Conservation (phyloP, 2,329 filamentous ascomycete species). For the Fusarium veterinarium region DNA sequence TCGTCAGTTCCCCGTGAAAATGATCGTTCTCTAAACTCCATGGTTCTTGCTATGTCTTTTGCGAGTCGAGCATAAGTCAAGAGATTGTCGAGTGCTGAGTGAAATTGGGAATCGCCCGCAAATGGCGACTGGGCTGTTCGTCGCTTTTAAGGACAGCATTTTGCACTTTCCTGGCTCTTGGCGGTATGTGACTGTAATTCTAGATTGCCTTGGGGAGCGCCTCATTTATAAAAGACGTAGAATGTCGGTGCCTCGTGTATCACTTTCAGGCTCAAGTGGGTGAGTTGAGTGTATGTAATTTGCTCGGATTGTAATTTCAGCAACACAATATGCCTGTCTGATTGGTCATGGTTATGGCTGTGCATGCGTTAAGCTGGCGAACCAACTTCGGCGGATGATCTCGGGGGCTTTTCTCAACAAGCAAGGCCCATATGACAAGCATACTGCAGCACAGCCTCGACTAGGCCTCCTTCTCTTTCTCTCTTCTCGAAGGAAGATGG, state of each 20-base stretch:
- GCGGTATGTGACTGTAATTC: conserved; percentile 5
- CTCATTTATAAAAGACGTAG: conserved; percentile 29
- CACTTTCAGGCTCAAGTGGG: conserved; percentile 7
- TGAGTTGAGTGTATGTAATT: conserved; percentile 3
- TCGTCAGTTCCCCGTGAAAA: conserved; percentile 17
- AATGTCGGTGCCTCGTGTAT: conserved; percentile 20
- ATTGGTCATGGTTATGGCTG: conserved; percentile 22
- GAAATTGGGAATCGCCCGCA: neutral
- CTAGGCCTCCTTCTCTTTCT: neutral
- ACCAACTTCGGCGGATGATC: conserved; percentile 8
- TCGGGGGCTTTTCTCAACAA: conserved; percentile 1
- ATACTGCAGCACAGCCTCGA: conserved; percentile 28
- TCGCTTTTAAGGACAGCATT: conserved; percentile 25
- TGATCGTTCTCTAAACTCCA: conserved; percentile 20
- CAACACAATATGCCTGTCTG: neutral
- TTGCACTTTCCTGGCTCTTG: conserved; percentile 18
- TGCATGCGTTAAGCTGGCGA: conserved; percentile 17
- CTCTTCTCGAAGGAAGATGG: conserved; percentile 21
- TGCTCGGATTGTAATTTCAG: conserved; percentile 26
- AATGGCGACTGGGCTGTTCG: neutral
- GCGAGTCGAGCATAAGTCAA: neutral
- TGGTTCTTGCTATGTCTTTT: neutral
- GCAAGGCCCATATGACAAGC: conserved; percentile 16
- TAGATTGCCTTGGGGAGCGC: conserved; percentile 25
- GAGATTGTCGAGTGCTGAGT: neutral